These are phyloP conservation scores for Eucommia ulmoides DNA, from an alignment of 257 asterid genomes.

Conservation along the genomic window DNA sequence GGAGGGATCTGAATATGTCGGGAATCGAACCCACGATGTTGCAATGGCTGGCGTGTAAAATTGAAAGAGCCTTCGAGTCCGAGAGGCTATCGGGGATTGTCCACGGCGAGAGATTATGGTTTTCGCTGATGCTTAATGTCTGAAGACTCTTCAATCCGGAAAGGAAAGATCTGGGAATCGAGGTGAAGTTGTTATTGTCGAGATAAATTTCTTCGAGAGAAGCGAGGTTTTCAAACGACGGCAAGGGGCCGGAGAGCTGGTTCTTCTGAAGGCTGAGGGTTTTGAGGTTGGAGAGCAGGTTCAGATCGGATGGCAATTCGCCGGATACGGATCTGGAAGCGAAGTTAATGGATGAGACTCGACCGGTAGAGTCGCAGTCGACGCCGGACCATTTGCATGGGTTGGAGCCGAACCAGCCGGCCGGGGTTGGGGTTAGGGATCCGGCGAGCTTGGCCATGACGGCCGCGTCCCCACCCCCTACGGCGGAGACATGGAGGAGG, in stretches of 20 bases:
- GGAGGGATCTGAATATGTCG: slow-evolving; percentile 43
- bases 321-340: slow-evolving; percentile 37
- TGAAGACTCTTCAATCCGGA: slow-evolving; percentile 43
- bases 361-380: slow-evolving; percentile 34
- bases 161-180: slow-evolving; percentile 39
- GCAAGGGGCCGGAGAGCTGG: slow-evolving; percentile 46
- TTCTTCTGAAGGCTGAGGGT: slow-evolving; percentile 44
- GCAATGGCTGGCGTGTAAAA: slow-evolving; percentile 36
- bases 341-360: slow-evolving; percentile 40
- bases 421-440: slow-evolving; percentile 35
- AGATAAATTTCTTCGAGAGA: slow-evolving; percentile 37
- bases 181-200: slow-evolving; percentile 44
- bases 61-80: slow-evolving; percentile 37
- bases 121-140: slow-evolving; percentile 41
- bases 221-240: slow-evolving; percentile 30
- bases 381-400: slow-evolving; percentile 71
- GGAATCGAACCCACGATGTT: slow-evolving; percentile 55
- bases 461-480: slow-evolving; percentile 31
- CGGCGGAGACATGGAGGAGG: slow-evolving; percentile 24
- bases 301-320: slow-evolving; percentile 32
- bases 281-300: slow-evolving; percentile 46
- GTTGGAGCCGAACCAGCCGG: slow-evolving; percentile 42
- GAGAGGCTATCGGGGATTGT: slow-evolving; percentile 26
- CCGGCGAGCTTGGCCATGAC: slow-evolving; percentile 48
- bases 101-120: slow-evolving; percentile 47